Percentiles rank a stretch among this genome's conserved stretches.
Conservation (phyloP, 1,284 basidiomycete genomes). For the Fomitopsis palustris region DNA sequence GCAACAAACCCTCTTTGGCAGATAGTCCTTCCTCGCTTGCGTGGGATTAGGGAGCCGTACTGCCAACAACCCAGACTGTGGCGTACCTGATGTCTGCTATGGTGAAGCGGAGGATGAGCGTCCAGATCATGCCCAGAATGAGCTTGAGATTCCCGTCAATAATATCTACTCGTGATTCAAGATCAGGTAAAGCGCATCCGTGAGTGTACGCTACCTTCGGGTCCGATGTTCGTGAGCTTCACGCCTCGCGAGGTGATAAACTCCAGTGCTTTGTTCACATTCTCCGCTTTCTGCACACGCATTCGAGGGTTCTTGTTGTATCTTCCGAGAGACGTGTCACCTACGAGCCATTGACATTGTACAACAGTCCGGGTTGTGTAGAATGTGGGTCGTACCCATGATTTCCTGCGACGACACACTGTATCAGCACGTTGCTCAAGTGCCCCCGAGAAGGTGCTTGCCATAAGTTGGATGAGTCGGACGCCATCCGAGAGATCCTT, state of each 20-base stretch:
- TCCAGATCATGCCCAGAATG: constrained; percentile 99
- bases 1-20: constrained; percentile 91
- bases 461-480: constrained; percentile 90
- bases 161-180: constrained; percentile 61
- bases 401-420: constrained; percentile 64
- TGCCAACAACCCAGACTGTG: neutral
- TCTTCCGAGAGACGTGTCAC: constrained; percentile 86
- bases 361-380: neutral
- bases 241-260: constrained; percentile 95
- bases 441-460: constrained; percentile 31
- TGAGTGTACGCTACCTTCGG: constrained; percentile 60
- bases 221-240: constrained; percentile 95
- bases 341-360: constrained; percentile 32
- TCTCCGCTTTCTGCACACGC: constrained; percentile 96
- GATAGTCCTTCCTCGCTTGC: constrained; percentile 93
- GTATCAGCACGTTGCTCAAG: neutral
- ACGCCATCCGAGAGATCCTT: constrained; percentile 94
- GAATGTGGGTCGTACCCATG: constrained; percentile 60
- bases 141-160: constrained; percentile 98
- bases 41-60: neutral
- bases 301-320: constrained; percentile 91
- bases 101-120: constrained; percentile 92
- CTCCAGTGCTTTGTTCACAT: constrained; percentile 93
- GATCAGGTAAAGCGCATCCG: neutral
- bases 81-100: constrained; percentile 95